phyloP scores from a whole-genome alignment of 179 eudicot species.

The Monotropa hypopitys region DNA sequence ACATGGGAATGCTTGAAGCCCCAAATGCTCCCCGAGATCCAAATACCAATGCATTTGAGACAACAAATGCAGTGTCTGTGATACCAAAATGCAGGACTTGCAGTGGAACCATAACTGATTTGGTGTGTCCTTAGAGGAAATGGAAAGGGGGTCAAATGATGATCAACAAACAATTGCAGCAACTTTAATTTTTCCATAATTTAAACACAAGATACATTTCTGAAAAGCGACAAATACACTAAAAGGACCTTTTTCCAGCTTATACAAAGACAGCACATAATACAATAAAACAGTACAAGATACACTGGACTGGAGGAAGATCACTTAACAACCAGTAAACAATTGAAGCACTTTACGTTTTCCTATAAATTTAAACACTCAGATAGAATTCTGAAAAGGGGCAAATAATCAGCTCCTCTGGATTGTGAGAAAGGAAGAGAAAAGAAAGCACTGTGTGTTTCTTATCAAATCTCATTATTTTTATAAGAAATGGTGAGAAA shows the following conservation, averaged over 20 bases:
- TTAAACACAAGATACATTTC: background rate
- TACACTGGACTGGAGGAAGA: no score
- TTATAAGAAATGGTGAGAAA: no score
- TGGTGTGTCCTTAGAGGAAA: no score
- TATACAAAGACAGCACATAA: background rate
- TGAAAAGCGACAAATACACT: background rate
- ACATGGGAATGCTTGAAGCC: conserved; percentile 34
- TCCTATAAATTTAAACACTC: no score
- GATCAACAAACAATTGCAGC: background rate
- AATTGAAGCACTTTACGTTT: no score
- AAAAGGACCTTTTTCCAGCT: background rate
- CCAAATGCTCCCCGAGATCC: conserved; percentile 51
- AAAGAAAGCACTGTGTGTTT: no score
- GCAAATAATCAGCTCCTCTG: no score
- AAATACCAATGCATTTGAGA: conserved; percentile 33
- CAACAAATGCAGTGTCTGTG: conserved; percentile 57
- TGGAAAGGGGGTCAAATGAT: background rate
- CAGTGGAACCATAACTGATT: conserved; percentile 40
- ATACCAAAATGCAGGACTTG: conserved; percentile 45
- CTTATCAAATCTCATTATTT: no score
- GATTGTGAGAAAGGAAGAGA: no score
- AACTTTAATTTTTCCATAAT: background rate
- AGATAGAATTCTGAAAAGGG: no score
- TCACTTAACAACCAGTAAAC: no score
- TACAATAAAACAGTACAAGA: background rate